Conservation (phyloP, 2,329 filamentous ascomycete species). For the Colletotrichum sp. region DNA sequence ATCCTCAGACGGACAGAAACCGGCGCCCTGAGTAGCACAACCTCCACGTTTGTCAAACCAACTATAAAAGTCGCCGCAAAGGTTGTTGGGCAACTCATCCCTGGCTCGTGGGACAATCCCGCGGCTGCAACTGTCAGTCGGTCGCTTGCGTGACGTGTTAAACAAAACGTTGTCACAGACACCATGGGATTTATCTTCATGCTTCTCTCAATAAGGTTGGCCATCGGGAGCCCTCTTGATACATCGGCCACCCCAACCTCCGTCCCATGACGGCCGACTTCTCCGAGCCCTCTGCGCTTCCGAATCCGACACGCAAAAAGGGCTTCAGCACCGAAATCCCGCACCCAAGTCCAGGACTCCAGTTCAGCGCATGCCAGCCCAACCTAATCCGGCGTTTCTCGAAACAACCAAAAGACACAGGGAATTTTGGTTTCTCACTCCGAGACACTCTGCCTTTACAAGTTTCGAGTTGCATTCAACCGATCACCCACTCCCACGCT, state of each 20-base stretch:
- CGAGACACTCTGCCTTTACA: neutral
- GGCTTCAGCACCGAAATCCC: neutral
- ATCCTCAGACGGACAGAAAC: neutral
- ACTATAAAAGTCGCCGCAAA: conserved; percentile 13
- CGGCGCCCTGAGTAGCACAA: neutral
- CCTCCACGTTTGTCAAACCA: conserved; percentile 2
- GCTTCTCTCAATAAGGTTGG: conserved; percentile 1
- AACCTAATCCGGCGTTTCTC: neutral
- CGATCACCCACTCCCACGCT: neutral
- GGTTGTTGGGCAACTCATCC: conserved; percentile 1
- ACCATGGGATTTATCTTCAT: conserved; percentile 1
- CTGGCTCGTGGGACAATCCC: neutral
- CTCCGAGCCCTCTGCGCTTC: neutral
- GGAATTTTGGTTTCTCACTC: neutral
- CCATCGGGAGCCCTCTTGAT: conserved; percentile 1
- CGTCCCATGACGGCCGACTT: neutral
- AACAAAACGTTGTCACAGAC: neutral
- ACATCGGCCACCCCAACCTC: neutral
- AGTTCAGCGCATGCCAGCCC: neutral
- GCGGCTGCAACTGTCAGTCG: neutral
- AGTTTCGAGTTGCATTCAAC: neutral
- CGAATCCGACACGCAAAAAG: conserved; percentile 1
- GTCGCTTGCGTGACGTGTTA: neutral
- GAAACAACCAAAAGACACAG: neutral
- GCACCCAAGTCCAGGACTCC: neutral